Percentiles rank a stretch among this genome's conserved stretches.
Conservation (phyloP, 192 early-diverging fungal species). For the Mortierella antarctica region DNA sequence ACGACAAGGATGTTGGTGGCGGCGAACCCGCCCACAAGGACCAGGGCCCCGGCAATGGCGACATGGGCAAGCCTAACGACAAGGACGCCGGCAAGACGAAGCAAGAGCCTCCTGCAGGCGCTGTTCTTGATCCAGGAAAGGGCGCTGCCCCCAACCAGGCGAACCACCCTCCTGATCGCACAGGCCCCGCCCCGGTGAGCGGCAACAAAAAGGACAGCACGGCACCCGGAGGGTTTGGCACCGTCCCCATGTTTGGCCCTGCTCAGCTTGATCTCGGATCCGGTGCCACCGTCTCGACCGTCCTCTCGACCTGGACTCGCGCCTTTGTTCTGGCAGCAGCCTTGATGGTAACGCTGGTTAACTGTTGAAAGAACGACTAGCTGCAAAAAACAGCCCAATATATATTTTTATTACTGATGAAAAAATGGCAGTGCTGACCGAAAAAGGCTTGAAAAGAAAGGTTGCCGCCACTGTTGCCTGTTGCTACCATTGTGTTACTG, state of each 20-base stretch:
- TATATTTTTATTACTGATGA: neutral
- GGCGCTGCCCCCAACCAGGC: neutral
- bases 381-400: neutral
- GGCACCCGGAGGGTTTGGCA: constrained; percentile 12
- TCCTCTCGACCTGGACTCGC: neutral
- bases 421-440: neutral
- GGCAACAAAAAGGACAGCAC: neutral
- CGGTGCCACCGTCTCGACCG: neutral
- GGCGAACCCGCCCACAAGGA: neutral
- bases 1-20: constrained; percentile 6
- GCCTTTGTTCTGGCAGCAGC: no score
- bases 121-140: neutral
- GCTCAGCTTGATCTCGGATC: constrained; percentile 41
- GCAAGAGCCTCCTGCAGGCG: neutral
- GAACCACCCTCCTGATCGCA: neutral
- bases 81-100: neutral
- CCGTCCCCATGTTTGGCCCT: constrained; percentile 47
- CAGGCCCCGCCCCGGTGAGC: no score
- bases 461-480: no score
- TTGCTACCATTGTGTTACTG: no score
- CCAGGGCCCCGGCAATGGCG: neutral
- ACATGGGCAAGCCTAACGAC: neutral
- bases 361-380: neutral
- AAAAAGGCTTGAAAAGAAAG: neutral
- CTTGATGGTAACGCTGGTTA: neutral